Evolutionary conservation across 371 early-diverging fungal species (phyloP), one percentile per base, ranked within the genome.

Genomic region (Blakeslea trispora): DNA sequence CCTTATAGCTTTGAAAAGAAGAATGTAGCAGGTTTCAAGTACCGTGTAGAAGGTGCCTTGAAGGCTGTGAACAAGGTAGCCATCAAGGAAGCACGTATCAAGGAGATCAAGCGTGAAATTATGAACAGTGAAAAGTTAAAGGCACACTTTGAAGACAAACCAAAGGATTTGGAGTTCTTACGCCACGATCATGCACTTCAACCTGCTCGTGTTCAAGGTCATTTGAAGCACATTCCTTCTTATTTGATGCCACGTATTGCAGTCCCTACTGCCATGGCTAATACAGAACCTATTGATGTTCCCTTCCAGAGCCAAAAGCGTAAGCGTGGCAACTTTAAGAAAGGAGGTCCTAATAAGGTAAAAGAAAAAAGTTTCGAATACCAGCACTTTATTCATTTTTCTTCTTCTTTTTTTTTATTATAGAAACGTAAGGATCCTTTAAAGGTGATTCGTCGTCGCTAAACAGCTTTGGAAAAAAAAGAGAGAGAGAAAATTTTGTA

Each of bases 91-190:
- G 96, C 99, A 7, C 82, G 97, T 46, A 71, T 95, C 32, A 92
- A 92, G 64, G 99, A 97, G 68, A 72, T 97, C 59, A 94, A 94
- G 70, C 75, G 82, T 18, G 96, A 98, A 76, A 92, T 97, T 52
- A 54, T 97, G 53, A 94, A 94, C 70, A 92, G 93, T 11, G 95
- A 96, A 66, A 93, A 93, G 72, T 81, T 98, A 49, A 91, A 91
- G 79, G 82, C 95, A 2, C 96, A 97, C 74, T 98, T 98, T 75
- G 96, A 97, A 71, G 95, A 94, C 65, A 93, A 94, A 53, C 98
- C 99, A 22, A 82, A 82, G 24, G 99, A 98, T 80, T 69, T 97
- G 45, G 90, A 91, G 28, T 93, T 91, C 24, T 71, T 98, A 50
- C 89, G 95, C 3, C 98, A 97, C 72, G 99, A 98, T 72, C 81